phyloP scores from a whole-genome alignment of 2,329 filamentous ascomycete species.

The Talaromyces piceae region DNA sequence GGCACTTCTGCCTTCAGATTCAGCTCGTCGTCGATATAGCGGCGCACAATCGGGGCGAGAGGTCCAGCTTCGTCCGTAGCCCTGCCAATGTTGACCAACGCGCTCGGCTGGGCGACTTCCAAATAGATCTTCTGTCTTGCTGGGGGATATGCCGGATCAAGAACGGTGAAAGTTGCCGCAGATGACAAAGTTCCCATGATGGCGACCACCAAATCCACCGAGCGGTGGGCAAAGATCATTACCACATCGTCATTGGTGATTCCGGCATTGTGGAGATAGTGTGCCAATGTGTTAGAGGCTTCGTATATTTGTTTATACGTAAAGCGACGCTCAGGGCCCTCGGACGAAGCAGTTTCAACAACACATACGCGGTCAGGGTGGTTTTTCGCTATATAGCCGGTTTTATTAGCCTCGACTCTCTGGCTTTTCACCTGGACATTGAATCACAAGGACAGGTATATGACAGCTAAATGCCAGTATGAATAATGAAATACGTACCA shows the following conservation, averaged over 20 bases:
- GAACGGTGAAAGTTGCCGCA: constrained; percentile 50
- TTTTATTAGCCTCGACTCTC: background rate
- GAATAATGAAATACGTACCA: constrained; percentile 25
- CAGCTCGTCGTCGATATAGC: constrained; percentile 66
- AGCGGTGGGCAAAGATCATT: constrained; percentile 82
- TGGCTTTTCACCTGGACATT: background rate
- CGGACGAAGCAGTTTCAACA: constrained; percentile 52
- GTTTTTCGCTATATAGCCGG: constrained; percentile 37
- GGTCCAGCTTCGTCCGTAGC: constrained; percentile 62
- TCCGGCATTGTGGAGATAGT: constrained; percentile 68
- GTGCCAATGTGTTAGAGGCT: constrained; percentile 69
- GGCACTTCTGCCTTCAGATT: constrained; percentile 67
- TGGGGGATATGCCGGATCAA: constrained; percentile 78
- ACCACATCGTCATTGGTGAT: constrained; percentile 76
- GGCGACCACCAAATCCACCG: constrained; percentile 67
- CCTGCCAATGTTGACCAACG: constrained; percentile 65
- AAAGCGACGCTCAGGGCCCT: constrained; percentile 57
- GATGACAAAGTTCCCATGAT: constrained; percentile 63
- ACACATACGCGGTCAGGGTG: constrained; percentile 64
- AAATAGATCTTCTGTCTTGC: constrained; percentile 76
- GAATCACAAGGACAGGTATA: background rate
- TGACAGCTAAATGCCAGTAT: background rate
- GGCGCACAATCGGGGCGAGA: constrained; percentile 52
- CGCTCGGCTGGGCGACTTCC: constrained; percentile 67
- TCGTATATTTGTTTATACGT: constrained; percentile 84